Evolutionary conservation across 2,329 filamentous ascomycete species (phyloP).

Genomic region (Phaeoacremonium minimum): DNA sequence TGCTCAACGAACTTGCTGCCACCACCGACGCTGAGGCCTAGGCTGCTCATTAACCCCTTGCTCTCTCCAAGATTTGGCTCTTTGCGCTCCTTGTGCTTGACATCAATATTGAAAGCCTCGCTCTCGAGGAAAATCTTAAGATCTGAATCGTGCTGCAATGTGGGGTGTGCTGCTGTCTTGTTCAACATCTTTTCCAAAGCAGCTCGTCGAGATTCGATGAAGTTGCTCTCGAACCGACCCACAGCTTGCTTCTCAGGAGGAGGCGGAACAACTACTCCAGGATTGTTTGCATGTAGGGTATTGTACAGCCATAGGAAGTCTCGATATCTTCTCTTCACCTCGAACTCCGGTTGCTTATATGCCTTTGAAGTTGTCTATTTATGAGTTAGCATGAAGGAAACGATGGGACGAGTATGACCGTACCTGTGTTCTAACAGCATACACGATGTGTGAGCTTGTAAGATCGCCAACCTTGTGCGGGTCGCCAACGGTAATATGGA

Average conservation of each 20-base stretch:
- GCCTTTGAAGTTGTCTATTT: slow-evolving; percentile 87
- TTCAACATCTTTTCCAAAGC: slow-evolving; percentile 97
- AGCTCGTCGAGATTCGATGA: slow-evolving; percentile 87
- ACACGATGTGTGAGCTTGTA: slow-evolving; percentile 96
- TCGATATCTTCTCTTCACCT: slow-evolving; percentile 88
- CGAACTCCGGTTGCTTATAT: slow-evolving; percentile 87
- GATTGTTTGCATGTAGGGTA: slow-evolving; percentile 88
- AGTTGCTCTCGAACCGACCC: slow-evolving; percentile 92
- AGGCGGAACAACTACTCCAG: slow-evolving; percentile 89
- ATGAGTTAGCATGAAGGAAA: slow-evolving; percentile 10
- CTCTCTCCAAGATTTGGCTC: slow-evolving; percentile 83
- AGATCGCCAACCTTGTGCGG: slow-evolving; percentile 97
- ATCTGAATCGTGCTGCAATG: slow-evolving; percentile 88
- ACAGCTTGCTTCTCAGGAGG: slow-evolving; percentile 98
- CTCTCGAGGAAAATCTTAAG: slow-evolving; percentile 96
- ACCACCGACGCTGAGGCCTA: slow-evolving; percentile 74
- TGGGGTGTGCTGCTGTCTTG: slow-evolving; percentile 85
- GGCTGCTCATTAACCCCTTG: slow-evolving; percentile 86
- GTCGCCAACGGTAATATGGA: slow-evolving; percentile 88
- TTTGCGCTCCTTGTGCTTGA: slow-evolving; percentile 95
- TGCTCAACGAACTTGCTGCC: slow-evolving; percentile 93
- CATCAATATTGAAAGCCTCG: slow-evolving; percentile 90
- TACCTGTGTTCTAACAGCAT: slow-evolving; percentile 91
- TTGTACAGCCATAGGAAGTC: slow-evolving; percentile 99
- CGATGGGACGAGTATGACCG: slow-evolving; percentile 5